Conservation (phyloP, 1,284 basidiomycete species). For the Austropuccinia psidii region DNA sequence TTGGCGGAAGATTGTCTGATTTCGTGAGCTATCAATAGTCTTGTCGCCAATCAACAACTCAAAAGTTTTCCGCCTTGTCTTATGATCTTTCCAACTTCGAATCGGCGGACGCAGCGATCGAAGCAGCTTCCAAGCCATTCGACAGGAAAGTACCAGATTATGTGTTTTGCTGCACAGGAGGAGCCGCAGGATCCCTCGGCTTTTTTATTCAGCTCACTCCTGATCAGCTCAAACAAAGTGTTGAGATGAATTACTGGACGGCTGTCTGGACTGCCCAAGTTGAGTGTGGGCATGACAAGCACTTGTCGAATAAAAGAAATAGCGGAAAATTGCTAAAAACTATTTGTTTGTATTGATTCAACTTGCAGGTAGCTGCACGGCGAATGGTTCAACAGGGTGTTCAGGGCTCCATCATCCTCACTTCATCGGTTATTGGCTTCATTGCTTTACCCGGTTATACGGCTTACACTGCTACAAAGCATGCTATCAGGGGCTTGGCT, state of each 20-base stretch:
- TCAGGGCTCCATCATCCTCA: conserved; percentile 63
- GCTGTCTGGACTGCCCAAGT: conserved; percentile 29
- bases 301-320: too few species aligned
- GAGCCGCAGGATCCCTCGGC: conserved; percentile 52
- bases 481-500: conserved; percentile 77
- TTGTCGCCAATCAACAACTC: conserved; percentile 51
- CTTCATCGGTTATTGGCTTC: conserved; percentile 71
- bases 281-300: background rate
- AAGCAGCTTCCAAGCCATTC: conserved; percentile 56
- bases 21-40: conserved; percentile 34
- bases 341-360: too few species aligned
- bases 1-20: background rate
- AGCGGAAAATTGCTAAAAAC: too few species aligned
- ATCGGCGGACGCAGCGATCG: conserved; percentile 57
- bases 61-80: conserved; percentile 59
- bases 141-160: conserved; percentile 61
- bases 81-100: conserved; percentile 56
- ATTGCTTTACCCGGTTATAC: conserved; percentile 77
- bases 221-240: conserved; percentile 54
- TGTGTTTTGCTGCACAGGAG: conserved; percentile 70
- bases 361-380: conserved; percentile 59
- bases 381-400: conserved; percentile 59
- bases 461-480: conserved; percentile 79
- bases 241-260: conserved; percentile 31
- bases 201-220: conserved; percentile 65